Percentiles rank a stretch among this genome's conserved stretches.
phyloP scores from a whole-genome alignment of 805 yeast genomes.

The Saccharomycopsis lassenensis region DNA sequence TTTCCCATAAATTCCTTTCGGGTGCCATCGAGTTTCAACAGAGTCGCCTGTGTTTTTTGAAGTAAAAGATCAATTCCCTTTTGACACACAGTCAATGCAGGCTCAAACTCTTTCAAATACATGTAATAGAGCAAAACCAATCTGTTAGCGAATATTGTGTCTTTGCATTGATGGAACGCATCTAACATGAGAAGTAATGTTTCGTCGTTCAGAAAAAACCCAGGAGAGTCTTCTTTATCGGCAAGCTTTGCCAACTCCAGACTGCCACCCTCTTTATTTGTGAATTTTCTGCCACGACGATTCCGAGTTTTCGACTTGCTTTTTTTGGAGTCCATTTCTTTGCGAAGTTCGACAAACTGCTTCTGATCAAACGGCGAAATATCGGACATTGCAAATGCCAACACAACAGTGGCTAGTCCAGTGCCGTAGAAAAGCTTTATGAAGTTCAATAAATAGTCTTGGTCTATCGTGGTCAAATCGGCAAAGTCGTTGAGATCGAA shows the following conservation, averaged over 20 bases:
- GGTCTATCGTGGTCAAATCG: constrained; percentile 38
- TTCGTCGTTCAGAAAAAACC: constrained; percentile 32
- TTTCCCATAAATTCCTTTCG: constrained; percentile 49
- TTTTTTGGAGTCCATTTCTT: constrained; percentile 17
- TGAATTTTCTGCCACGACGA: constrained; percentile 8
- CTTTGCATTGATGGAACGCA: constrained; percentile 34
- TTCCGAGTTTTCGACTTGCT: constrained; percentile 18
- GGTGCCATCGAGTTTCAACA: constrained; percentile 39
- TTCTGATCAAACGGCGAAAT: constrained; percentile 47
- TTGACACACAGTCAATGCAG: constrained; percentile 49
- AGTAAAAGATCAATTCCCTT: constrained; percentile 49
- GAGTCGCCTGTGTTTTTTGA: constrained; percentile 33
- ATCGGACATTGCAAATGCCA: constrained; percentile 56
- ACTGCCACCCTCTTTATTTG: constrained; percentile 16
- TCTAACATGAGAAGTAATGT: constrained; percentile 39
- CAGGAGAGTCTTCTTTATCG: constrained; percentile 21
- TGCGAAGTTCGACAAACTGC: constrained; percentile 20
- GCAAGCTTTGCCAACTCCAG: constrained; percentile 19
- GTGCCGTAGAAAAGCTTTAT: constrained; percentile 44
- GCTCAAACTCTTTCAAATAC: constrained; percentile 49
- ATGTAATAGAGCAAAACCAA: constrained; percentile 52
- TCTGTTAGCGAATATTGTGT: constrained; percentile 51
- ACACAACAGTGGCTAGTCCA: constrained; percentile 52
- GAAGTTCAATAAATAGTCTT: constrained; percentile 36
- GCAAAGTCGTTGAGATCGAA: constrained; percentile 64